Base-by-base conservation (phyloP, 2,329 filamentous ascomycete genomes). In the Botrytis elliptica region DNA sequence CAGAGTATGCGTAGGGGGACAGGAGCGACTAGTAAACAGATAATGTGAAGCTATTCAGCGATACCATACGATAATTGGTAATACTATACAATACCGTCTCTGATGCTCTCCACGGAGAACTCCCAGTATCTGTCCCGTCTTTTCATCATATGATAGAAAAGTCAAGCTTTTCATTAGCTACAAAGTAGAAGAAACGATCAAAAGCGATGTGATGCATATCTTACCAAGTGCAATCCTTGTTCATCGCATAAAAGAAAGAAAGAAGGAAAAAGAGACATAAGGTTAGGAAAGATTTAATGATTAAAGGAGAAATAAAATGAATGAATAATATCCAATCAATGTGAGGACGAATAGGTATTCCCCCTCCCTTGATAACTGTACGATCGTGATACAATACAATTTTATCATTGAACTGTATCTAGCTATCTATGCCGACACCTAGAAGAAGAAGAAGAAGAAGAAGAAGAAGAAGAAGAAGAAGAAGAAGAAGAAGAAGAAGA, bases 161-260 rank as follows among this genome's bases (percentile, higher is more conserved):
- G 33, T 63, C 55, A 63, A 38, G 40, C 40, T 62, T 70, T 49
- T 49, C 68, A 70, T 70, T 64, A 49, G 42, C 52, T 60, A n/a
- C 68, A 25, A 57, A 29, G 22, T 29, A 38, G 40, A 38, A 38
- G 55, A 70, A 70, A 46, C n/a, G 57, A 70, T 46, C 42, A 33
- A 46, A 70, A 63, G 64, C 33, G 52, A 67, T 67, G 64, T 33
- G 64, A 66, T 66, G 64, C 64, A 66, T 52, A 66, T 52, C 33
- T 52, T 10, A 52, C 22, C 44, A 52, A 67, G 36, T 52, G 44
- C 8, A 52, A 67, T 67, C 64, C 64, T 38, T 52, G 44, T 52
- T 52, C 8, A 38, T 49, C 33, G 62, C 25, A 64, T 44, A 29
- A 64, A 25, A 18, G 25, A 40, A 42, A n/a, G 22, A 14, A 63